Evolutionary conservation across 2,329 filamentous ascomycete genomes (phyloP).

Genomic region (Hypoxylon sp.): DNA sequence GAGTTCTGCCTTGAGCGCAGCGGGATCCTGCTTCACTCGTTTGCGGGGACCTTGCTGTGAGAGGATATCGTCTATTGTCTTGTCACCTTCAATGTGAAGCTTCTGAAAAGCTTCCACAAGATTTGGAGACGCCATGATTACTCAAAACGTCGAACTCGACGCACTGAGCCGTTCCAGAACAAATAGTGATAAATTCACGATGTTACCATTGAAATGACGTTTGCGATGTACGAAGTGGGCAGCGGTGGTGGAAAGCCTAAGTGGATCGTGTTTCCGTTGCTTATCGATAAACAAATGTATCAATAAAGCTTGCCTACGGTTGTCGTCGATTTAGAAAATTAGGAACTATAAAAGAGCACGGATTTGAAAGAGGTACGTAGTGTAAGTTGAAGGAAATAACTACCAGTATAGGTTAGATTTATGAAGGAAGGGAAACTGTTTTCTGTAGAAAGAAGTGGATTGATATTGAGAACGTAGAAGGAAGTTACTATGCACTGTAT

Average conservation of each 20-base stretch:
- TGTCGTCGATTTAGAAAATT: no score
- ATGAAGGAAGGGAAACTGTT: no score
- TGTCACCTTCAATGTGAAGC: constrained; percentile 55
- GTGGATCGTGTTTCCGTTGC: background rate
- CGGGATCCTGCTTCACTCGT: constrained; percentile 59
- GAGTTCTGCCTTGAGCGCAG: constrained; percentile 74
- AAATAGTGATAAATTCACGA: background rate
- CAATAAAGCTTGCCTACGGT: constrained; percentile 1
- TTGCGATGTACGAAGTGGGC: constrained; percentile 6
- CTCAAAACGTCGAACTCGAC: constrained; percentile 9
- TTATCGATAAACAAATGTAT: constrained; percentile 14
- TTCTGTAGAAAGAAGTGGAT: no score
- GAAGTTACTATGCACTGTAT: no score
- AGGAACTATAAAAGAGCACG: no score
- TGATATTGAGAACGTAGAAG: no score
- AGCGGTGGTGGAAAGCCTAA: background rate
- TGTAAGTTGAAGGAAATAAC: no score
- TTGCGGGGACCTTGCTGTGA: constrained; percentile 55
- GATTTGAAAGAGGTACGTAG: no score
- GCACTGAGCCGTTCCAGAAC: constrained; percentile 2
- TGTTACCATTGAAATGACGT: constrained; percentile 22
- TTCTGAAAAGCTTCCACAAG: constrained; percentile 60
- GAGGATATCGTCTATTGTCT: constrained; percentile 66
- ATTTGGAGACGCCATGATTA: constrained; percentile 43
- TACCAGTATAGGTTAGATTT: no score